Percentiles rank a stretch among this genome's conserved stretches.
These are phyloP conservation scores for Calophaca sinica DNA, from an alignment of 306 rosid genomes.

Conservation along the genomic window DNA sequence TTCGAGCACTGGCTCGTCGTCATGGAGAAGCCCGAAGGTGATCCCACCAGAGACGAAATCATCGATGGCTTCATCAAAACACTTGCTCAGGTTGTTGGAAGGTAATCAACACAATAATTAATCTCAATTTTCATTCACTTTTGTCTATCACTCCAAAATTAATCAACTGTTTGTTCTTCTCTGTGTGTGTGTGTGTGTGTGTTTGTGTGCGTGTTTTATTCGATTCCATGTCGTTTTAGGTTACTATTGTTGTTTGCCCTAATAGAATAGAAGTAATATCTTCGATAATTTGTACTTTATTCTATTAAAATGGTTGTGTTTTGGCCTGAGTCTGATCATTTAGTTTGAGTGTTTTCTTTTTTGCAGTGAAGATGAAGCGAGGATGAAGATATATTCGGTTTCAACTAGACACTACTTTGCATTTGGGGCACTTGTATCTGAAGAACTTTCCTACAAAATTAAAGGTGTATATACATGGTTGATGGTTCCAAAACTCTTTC, in stretches of 20 bases:
- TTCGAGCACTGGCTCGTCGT: slow-evolving; percentile 98
- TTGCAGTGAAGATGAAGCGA: slow-evolving; percentile 87
- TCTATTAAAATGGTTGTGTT: not conserved
- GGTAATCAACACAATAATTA: slow-evolving; percentile 47
- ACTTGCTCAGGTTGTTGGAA: slow-evolving; percentile 71
- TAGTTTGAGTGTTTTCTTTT: not conserved
- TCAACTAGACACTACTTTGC: slow-evolving; percentile 90
- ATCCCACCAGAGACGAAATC: slow-evolving; percentile 76
- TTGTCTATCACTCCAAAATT: not conserved
- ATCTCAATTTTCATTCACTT: not conserved
- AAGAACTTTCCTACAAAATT: slow-evolving; percentile 78
- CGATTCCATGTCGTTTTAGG: not conserved
- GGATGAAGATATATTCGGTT: slow-evolving; percentile 94
- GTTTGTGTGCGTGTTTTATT: not conserved
- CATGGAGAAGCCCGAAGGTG: slow-evolving; percentile 85
- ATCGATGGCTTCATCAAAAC: slow-evolving; percentile 83
- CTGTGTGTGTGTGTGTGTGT: no score
- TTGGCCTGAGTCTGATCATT: not conserved
- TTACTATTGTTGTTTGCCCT: not conserved
- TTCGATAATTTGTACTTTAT: not conserved
- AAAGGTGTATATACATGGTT: slow-evolving; percentile 72
- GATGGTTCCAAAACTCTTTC: not conserved
- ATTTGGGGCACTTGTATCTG: slow-evolving; percentile 88
- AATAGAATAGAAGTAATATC: not conserved
- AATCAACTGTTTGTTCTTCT: not conserved